phyloP scores from a whole-genome alignment of 495 filamentous ascomycete species.

The Margaritispora aquatica region DNA sequence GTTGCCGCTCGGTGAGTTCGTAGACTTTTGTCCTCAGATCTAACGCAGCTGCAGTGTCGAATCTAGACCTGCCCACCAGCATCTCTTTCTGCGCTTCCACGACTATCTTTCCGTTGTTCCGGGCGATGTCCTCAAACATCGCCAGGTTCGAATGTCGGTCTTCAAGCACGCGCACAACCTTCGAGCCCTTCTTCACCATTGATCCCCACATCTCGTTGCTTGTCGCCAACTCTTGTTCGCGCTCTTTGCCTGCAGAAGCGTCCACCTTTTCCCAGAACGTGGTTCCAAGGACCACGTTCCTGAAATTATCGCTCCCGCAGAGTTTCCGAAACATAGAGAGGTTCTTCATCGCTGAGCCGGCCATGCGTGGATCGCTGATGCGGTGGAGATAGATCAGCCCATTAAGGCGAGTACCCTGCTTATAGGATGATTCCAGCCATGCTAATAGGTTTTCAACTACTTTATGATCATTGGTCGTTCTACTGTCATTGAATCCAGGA shows the following conservation, averaged over 20 bases:
- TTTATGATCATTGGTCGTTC: conserved; percentile 26
- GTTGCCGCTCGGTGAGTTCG: neutral
- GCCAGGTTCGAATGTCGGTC: neutral
- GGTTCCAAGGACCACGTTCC: conserved; percentile 31
- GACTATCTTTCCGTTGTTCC: neutral
- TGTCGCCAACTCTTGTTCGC: conserved; percentile 25
- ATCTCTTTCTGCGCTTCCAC: neutral
- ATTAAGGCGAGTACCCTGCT: conserved; percentile 15
- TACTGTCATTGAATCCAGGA: conserved; percentile 41
- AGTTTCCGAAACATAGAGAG: conserved; percentile 33
- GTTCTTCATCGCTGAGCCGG: conserved; percentile 24
- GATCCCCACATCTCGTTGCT: conserved; percentile 27
- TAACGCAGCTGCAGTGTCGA: neutral
- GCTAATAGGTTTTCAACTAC: conserved; percentile 34
- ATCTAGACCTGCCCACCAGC: neutral
- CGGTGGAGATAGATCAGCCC: conserved; percentile 39
- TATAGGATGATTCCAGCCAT: conserved; percentile 26
- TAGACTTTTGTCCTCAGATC: neutral
- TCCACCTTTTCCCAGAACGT: conserved; percentile 30
- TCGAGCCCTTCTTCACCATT: conserved; percentile 24
- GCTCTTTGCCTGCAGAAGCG: conserved; percentile 1
- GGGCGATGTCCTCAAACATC: neutral
- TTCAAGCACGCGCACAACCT: neutral
- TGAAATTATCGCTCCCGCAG: conserved; percentile 26
- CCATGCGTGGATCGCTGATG: conserved; percentile 33